phyloP scores from a whole-genome alignment of 768 basidiomycete species.

The Naganishia friedmannii region DNA sequence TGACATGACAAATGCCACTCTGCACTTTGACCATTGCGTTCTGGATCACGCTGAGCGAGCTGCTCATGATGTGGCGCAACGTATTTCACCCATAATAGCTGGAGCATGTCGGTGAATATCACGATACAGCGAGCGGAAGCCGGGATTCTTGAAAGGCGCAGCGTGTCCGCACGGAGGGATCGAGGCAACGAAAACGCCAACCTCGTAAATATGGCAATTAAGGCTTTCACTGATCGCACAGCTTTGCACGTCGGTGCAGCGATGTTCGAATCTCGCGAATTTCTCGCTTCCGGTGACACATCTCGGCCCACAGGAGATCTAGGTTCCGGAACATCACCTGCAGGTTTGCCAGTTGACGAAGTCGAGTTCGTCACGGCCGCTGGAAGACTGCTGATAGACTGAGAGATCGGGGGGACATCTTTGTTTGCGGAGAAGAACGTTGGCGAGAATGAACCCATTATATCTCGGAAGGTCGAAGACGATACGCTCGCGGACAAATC shows the following conservation, averaged over 20 bases:
- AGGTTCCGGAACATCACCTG: slow-evolving; percentile 17
- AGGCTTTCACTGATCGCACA: slow-evolving; percentile 15
- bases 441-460: slow-evolving; percentile 20
- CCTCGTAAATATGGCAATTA: slow-evolving; percentile 53
- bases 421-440: slow-evolving; percentile 17
- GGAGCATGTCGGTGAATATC: slow-evolving; percentile 54
- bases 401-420: slow-evolving; percentile 20
- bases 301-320: slow-evolving; percentile 1
- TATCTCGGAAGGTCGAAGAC: slow-evolving; percentile 13
- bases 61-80: slow-evolving; percentile 10
- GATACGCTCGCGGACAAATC: slow-evolving; percentile 13
- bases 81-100: slow-evolving; percentile 15
- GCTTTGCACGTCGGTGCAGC: slow-evolving; percentile 36
- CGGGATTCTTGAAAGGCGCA: slow-evolving; percentile 45
- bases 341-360: slow-evolving; percentile 10
- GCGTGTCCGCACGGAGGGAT: slow-evolving; percentile 37
- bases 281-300: slow-evolving; percentile 10
- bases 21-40: slow-evolving; percentile 6
- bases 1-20: slow-evolving; percentile 23
- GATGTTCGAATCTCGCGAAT: background rate
- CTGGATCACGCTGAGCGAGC: slow-evolving; percentile 1
- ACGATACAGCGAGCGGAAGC: slow-evolving; percentile 50
- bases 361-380: slow-evolving; percentile 6
- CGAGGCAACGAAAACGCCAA: slow-evolving; percentile 51
- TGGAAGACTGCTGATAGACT: slow-evolving; percentile 16